Conservation (phyloP, 768 basidiomycete species). For the Pholiota conissans region DNA sequence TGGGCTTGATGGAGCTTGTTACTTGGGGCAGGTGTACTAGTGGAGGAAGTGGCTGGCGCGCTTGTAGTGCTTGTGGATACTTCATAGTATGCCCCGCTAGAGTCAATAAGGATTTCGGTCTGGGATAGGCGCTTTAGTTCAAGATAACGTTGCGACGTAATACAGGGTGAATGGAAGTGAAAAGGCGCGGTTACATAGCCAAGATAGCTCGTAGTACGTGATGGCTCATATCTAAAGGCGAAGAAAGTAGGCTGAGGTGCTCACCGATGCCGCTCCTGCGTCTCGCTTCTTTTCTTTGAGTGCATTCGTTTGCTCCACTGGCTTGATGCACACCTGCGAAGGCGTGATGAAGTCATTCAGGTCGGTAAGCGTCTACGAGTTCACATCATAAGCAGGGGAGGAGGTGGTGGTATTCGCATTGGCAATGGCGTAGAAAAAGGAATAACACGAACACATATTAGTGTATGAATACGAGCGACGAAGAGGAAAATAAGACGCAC, state of each 20-base stretch:
- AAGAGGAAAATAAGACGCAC: constrained; percentile 38
- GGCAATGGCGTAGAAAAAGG: too few species aligned
- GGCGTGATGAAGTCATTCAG: constrained; percentile 97
- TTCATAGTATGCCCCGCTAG: constrained; percentile 86
- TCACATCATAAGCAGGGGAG: background rate
- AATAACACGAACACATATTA: background rate
- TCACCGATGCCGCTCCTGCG: constrained; percentile 37
- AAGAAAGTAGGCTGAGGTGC: constrained; percentile 8
- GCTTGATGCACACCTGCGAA: constrained; percentile 96
- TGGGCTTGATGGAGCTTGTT: constrained; percentile 88
- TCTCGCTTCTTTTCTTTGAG: constrained; percentile 28
- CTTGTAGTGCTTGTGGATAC: constrained; percentile 38
- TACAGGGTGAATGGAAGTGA: background rate
- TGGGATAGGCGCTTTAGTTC: constrained; percentile 26
- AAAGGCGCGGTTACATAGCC: background rate
- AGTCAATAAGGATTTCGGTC: constrained; percentile 93
- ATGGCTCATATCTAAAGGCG: background rate
- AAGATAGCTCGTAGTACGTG: background rate
- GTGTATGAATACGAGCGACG: background rate
- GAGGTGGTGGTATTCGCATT: too few species aligned
- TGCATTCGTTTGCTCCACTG: constrained; percentile 58
- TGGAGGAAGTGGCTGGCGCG: constrained; percentile 3
- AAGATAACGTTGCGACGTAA: background rate
- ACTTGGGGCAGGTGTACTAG: constrained; percentile 11
- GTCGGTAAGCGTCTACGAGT: constrained; percentile 78